These are phyloP conservation scores for Pythium periplocum DNA, from an alignment of 352 stramenopile species.

Conservation along the genomic window DNA sequence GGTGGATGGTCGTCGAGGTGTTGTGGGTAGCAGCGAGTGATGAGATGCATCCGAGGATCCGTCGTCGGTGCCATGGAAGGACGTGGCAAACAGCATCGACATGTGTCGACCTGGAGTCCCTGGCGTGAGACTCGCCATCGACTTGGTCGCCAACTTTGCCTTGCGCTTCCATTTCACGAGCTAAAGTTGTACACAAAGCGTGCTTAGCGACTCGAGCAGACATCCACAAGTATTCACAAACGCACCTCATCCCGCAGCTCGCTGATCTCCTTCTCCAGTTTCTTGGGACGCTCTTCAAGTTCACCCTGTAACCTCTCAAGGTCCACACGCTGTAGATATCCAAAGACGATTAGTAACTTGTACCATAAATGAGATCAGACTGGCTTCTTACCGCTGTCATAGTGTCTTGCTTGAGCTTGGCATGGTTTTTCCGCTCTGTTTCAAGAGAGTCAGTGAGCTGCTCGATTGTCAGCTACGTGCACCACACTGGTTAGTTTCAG, in stretches of 20 bases:
- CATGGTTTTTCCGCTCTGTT: slow-evolving; percentile 14
- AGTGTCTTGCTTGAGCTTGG: slow-evolving; percentile 22
- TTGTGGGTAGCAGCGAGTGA: slow-evolving; percentile 28
- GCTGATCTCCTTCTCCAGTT: slow-evolving; percentile 61
- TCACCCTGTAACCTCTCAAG: slow-evolving; percentile 35
- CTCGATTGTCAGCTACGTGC: background rate
- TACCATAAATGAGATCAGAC: no score
- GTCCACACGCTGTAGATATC: slow-evolving; percentile 4
- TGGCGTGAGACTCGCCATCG: slow-evolving; percentile 24
- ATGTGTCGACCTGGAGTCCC: slow-evolving; percentile 34
- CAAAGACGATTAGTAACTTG: no score
- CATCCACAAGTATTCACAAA: background rate
- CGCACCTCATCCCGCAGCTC: slow-evolving; percentile 50
- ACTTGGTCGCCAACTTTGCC: slow-evolving; percentile 48
- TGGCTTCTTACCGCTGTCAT: slow-evolving; percentile 8
- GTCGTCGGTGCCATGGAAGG: slow-evolving; percentile 55
- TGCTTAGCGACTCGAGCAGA: background rate
- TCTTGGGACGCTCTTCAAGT: slow-evolving; percentile 44
- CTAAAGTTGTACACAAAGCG: slow-evolving; percentile 4
- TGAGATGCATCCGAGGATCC: slow-evolving; percentile 51
- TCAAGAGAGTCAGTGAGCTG: slow-evolving; percentile 16
- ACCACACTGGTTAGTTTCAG: background rate
- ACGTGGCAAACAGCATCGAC: slow-evolving; percentile 32
- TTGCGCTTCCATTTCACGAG: slow-evolving; percentile 67
- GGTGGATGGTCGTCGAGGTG: slow-evolving; percentile 41